Conservation (phyloP, 805 yeast species). For the Suhomyces sp. region DNA sequence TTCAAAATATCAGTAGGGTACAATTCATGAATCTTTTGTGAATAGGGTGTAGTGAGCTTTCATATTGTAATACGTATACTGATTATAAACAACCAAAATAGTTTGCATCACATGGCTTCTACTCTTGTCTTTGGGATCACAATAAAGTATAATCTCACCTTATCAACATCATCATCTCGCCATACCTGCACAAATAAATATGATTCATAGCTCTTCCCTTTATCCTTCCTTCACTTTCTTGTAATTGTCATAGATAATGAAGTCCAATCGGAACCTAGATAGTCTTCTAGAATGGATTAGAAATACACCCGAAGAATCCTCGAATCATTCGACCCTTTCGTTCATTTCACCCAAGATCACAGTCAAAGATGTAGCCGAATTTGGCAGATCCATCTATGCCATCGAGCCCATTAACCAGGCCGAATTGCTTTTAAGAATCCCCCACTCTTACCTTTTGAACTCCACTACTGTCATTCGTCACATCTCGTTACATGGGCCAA, state of each 20-base stretch:
- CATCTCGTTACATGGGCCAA: slow-evolving; percentile 43
- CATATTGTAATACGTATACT: no score
- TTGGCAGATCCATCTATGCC: slow-evolving; percentile 69
- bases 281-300: slow-evolving; percentile 30
- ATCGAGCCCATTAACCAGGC: slow-evolving; percentile 31
- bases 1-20: no score
- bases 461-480: slow-evolving; percentile 48
- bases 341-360: slow-evolving; percentile 40
- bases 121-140: no score
- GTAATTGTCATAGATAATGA: slow-evolving; percentile 8
- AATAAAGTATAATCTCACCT: no score
- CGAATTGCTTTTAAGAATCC: slow-evolving; percentile 54
- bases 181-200: no score
- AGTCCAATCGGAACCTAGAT: slow-evolving; percentile 8
- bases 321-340: slow-evolving; percentile 20
- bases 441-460: slow-evolving; percentile 59
- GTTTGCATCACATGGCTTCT: no score
- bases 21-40: no score
- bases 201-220: no score
- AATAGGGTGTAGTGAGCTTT: no score
- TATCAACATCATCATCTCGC: no score
- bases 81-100: no score
- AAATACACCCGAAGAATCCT: slow-evolving; percentile 21
- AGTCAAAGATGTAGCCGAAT: slow-evolving; percentile 37
- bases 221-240: not conserved